A percentile compares a stretch with the other conserved stretches of the same genome.
Evolutionary conservation across 1,284 basidiomycete species (phyloP).

Genomic region (Ustilago crameri): DNA sequence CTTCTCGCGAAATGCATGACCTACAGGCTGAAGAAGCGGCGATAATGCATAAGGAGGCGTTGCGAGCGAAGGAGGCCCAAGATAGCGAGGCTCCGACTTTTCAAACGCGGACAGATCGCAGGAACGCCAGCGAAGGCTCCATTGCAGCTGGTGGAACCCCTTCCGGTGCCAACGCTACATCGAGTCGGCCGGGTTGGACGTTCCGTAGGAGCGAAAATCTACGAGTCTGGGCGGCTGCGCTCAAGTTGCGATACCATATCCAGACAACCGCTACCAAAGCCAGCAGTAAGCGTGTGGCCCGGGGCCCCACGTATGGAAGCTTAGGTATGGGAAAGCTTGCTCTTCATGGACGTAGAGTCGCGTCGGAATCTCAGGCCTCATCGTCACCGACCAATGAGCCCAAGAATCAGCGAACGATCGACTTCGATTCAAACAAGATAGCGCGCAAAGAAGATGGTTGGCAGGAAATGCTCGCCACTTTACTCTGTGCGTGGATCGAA

Average conservation of each 20-base stretch:
- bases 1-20: slow-evolving; percentile 77
- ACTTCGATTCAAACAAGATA: slow-evolving; percentile 79
- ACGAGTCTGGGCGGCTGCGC: slow-evolving; percentile 45
- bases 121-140: slow-evolving; percentile 6
- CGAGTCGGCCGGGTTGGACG: slow-evolving; percentile 45
- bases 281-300: not conserved
- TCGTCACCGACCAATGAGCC: not conserved
- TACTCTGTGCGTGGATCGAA: slow-evolving; percentile 76
- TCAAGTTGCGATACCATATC: slow-evolving; percentile 48
- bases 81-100: slow-evolving; percentile 67
- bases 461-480: slow-evolving; percentile 79
- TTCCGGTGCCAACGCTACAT: not conserved
- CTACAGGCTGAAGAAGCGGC: slow-evolving; percentile 68
- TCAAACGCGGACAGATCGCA: slow-evolving; percentile 19
- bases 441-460: slow-evolving; percentile 80
- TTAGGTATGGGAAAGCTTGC: slow-evolving; percentile 41
- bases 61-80: slow-evolving; percentile 65
- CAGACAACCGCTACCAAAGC: slow-evolving; percentile 28
- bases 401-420: slow-evolving; percentile 14
- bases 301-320: slow-evolving; percentile 19
- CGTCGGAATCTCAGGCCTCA: slow-evolving; percentile 25
- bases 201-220: slow-evolving; percentile 56
- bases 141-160: not conserved
- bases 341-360: slow-evolving; percentile 31
- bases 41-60: slow-evolving; percentile 57